Conservation (phyloP, 805 yeast genomes). For the Komagataella mondaviorum region DNA sequence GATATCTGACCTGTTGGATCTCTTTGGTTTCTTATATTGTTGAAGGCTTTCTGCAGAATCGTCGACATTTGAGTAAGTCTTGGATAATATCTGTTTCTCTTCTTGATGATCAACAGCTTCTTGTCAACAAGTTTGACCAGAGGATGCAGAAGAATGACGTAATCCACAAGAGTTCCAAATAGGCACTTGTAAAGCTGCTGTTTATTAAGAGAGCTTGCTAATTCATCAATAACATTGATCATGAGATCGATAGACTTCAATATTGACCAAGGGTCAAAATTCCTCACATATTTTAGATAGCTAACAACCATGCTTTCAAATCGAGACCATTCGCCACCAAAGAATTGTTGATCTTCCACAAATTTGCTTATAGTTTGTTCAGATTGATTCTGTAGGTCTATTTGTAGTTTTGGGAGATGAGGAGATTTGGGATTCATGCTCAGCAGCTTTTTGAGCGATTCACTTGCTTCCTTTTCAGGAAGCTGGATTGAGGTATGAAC, state of each 20-base stretch:
- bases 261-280: conserved; percentile 42
- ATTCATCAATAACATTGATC: conserved; percentile 28
- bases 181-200: conserved; percentile 22
- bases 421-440: conserved; percentile 11
- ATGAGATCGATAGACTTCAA: conserved; percentile 42
- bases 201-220: conserved; percentile 36
- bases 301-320: conserved; percentile 28
- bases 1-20: conserved; percentile 18
- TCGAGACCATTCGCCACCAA: conserved; percentile 24
- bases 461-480: neutral
- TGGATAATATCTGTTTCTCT: conserved; percentile 20
- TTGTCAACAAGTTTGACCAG: conserved; percentile 27
- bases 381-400: conserved; percentile 9
- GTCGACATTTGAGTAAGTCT: conserved; percentile 34
- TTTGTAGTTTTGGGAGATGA: conserved; percentile 14
- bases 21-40: conserved; percentile 33
- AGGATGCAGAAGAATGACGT: conserved; percentile 28
- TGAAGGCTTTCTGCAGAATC: conserved; percentile 32
- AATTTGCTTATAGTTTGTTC: conserved; percentile 11
- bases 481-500: neutral
- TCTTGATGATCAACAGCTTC: conserved; percentile 22
- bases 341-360: conserved; percentile 16
- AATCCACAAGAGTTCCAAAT: conserved; percentile 20
- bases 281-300: conserved; percentile 30
- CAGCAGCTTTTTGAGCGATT: conserved; percentile 3